Evolutionary conservation across 805 yeast genomes (phyloP).

Genomic region (Wickerhamiella bombiphila): DNA sequence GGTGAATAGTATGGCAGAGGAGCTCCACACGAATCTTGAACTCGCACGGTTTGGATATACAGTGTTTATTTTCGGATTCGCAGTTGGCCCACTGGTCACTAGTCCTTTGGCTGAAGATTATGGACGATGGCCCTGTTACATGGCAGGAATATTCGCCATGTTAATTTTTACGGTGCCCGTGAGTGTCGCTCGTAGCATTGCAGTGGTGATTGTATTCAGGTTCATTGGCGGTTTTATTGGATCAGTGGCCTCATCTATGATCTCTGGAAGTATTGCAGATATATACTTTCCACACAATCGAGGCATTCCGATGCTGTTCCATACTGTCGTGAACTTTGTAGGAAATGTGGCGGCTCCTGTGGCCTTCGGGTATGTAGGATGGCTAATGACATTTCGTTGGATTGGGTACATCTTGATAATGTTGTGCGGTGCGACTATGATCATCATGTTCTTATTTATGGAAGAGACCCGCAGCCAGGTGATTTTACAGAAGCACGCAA

Average conservation of each 20-base stretch:
- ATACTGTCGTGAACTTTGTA: slow-evolving; percentile 38
- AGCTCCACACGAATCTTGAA: slow-evolving; percentile 55
- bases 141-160: slow-evolving; percentile 27
- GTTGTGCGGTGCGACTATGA: slow-evolving; percentile 40
- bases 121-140: slow-evolving; percentile 40
- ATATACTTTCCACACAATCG: slow-evolving; percentile 44
- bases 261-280: slow-evolving; percentile 64
- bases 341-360: slow-evolving; percentile 62
- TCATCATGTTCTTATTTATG: slow-evolving; percentile 30
- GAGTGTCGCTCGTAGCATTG: slow-evolving; percentile 39
- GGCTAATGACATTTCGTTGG: slow-evolving; percentile 55
- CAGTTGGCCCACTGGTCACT: slow-evolving; percentile 44
- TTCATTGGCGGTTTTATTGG: slow-evolving; percentile 59
- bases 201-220: slow-evolving; percentile 48
- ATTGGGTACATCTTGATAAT: slow-evolving; percentile 48
- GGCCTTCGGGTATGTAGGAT: slow-evolving; percentile 42
- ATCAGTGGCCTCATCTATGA: slow-evolving; percentile 57
- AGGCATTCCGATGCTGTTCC: slow-evolving; percentile 54
- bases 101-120: slow-evolving; percentile 44
- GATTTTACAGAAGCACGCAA: slow-evolving; percentile 35
- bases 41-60: slow-evolving; percentile 42
- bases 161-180: slow-evolving; percentile 30
- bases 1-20: slow-evolving; percentile 47
- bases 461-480: slow-evolving; percentile 54
- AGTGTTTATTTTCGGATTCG: slow-evolving; percentile 45